phyloP scores from a whole-genome alignment of 225 moss, liverwort and hornwort genomes.

The Bryoerythrophyllum caledonicum region DNA sequence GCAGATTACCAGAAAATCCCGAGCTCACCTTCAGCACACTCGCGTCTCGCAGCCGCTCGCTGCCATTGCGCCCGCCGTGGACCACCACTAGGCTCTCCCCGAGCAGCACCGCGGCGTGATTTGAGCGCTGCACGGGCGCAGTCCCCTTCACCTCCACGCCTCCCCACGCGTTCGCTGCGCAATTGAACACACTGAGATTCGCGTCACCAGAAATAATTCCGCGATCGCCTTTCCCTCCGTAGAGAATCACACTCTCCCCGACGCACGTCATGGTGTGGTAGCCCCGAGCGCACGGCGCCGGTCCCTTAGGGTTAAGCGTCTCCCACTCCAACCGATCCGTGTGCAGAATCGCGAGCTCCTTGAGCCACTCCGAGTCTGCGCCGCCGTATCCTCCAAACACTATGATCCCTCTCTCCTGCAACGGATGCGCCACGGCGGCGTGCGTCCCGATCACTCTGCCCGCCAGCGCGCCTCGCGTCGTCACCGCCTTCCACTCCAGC shows the following conservation, averaged over 20 bases:
- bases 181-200: conserved; percentile 66
- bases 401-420: conserved; percentile 55
- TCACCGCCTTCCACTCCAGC: conserved; percentile 67
- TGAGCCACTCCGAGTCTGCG: conserved; percentile 63
- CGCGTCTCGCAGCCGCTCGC: conserved; percentile 62
- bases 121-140: conserved; percentile 69
- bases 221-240: conserved; percentile 76
- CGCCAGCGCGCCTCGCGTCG: conserved; percentile 55
- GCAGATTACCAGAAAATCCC: conserved; percentile 23
- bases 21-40: conserved; percentile 54
- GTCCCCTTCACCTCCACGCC: conserved; percentile 53
- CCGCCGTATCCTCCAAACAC: conserved; percentile 83
- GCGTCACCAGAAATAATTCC: conserved; percentile 59
- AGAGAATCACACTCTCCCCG: conserved; percentile 63
- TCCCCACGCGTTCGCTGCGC: conserved; percentile 63
- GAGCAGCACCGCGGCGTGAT: conserved; percentile 68
- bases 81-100: conserved; percentile 56
- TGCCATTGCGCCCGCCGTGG: conserved; percentile 84
- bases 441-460: conserved; percentile 77
- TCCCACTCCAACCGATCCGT: conserved; percentile 67
- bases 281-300: conserved; percentile 65
- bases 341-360: conserved; percentile 66
- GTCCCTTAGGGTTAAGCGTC: conserved; percentile 53
- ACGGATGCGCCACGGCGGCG: conserved; percentile 75
- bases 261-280: conserved; percentile 85